Evolutionary conservation across 768 basidiomycete genomes (phyloP).

Genomic region (Collybia sordida): DNA sequence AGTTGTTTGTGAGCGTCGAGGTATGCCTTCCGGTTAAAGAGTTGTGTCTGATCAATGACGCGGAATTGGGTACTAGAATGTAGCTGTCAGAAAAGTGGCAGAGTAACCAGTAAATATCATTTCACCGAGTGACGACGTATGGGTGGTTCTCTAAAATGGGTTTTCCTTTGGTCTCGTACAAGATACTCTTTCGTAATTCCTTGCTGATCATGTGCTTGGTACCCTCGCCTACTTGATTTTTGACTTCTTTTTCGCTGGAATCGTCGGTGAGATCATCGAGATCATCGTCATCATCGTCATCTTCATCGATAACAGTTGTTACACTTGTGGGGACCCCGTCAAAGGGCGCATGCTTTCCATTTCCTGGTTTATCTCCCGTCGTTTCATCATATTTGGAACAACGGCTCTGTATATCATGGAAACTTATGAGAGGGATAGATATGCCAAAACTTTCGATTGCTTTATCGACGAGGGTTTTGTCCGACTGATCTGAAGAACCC

Average conservation of each 20-base stretch:
- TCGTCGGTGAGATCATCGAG: slow-evolving; percentile 6
- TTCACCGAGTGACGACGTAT: slow-evolving; percentile 34
- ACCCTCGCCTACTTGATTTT: not conserved
- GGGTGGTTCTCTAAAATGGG: slow-evolving; percentile 27
- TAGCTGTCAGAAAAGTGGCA: not conserved
- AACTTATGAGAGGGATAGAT: slow-evolving; percentile 31
- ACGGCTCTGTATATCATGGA: slow-evolving; percentile 24
- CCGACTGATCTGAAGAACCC: slow-evolving; percentile 9
- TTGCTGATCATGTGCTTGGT: not conserved
- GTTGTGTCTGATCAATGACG: slow-evolving; percentile 28
- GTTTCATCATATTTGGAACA: slow-evolving; percentile 9
- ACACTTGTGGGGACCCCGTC: too few relatives aligned
- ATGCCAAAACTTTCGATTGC: slow-evolving; percentile 33
- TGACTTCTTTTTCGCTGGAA: not conserved
- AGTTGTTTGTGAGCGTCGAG: slow-evolving; percentile 21
- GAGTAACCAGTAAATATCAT: not conserved
- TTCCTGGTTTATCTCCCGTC: not conserved
- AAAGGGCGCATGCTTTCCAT: too few relatives aligned
- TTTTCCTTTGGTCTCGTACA: slow-evolving; percentile 11
- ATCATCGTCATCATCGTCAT: slow-evolving; percentile 11
- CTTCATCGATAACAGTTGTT: slow-evolving; percentile 1
- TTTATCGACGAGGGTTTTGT: slow-evolving; percentile 24
- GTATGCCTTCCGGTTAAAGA: slow-evolving; percentile 28
- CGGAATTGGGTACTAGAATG: slow-evolving; percentile 29
- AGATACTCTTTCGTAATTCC: too few relatives aligned